Conservation (phyloP, 768 basidiomycete species). For the Suillus brevipes region DNA sequence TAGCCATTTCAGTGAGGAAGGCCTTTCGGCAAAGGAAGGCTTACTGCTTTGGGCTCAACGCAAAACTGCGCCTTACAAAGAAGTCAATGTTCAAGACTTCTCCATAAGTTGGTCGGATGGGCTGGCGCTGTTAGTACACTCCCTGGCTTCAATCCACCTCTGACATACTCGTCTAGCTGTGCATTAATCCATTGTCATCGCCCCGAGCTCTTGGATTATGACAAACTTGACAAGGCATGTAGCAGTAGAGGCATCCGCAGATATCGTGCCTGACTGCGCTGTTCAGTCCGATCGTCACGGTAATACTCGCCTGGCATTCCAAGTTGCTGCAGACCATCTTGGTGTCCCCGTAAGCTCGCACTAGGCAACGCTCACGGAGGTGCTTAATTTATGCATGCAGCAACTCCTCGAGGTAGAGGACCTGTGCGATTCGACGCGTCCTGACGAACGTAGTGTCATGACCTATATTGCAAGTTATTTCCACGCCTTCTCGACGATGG, state of each 20-base stretch:
- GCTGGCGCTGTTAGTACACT: constrained; percentile 74
- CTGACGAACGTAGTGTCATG: constrained; percentile 97
- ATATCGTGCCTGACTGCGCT: constrained; percentile 12
- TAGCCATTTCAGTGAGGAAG: constrained; percentile 75
- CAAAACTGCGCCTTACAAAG: constrained; percentile 87
- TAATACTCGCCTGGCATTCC: constrained; percentile 87
- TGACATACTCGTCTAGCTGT: constrained; percentile 58
- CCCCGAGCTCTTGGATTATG: constrained; percentile 91
- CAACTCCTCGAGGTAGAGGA: constrained; percentile 97
- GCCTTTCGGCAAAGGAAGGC: constrained; percentile 97
- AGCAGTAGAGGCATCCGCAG: neutral
- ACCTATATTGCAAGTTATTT: constrained; percentile 97
- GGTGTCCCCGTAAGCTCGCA: constrained; percentile 76
- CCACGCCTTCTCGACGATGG: constrained; percentile 97
- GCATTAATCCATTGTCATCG: constrained; percentile 97
- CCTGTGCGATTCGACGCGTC: constrained; percentile 80
- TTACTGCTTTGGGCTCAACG: constrained; percentile 97
- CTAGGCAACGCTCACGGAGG: neutral
- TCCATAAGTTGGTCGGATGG: constrained; percentile 93
- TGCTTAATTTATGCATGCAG: constrained; percentile 38
- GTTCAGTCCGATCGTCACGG: constrained; percentile 69
- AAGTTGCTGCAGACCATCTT: constrained; percentile 82
- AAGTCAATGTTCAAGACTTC: constrained; percentile 94
- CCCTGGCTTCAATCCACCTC: constrained; percentile 5
- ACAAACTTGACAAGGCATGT: constrained; percentile 78